Conservation (phyloP, 192 early-diverging fungal species). For the Nowakowskiella sp. region DNA sequence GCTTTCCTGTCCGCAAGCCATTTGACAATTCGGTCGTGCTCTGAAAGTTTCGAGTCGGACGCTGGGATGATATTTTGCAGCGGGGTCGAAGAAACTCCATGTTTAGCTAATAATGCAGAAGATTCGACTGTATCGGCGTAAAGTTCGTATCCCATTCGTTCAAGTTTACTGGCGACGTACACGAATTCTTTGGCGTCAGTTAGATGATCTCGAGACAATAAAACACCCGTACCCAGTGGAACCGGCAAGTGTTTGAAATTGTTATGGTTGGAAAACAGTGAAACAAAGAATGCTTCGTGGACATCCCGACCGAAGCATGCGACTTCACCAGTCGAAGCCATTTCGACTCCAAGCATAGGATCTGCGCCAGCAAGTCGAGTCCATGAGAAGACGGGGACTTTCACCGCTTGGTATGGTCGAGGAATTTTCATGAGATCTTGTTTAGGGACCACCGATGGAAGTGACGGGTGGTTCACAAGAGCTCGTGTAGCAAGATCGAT, state of each 20-base stretch:
- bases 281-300: slow-evolving; percentile 74
- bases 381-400: slow-evolving; percentile 95
- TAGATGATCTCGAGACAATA: slow-evolving; percentile 58
- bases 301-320: slow-evolving; percentile 92
- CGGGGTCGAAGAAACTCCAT: background rate
- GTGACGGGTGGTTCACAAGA: slow-evolving; percentile 52
- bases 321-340: slow-evolving; percentile 97
- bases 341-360: slow-evolving; percentile 94
- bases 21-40: slow-evolving; percentile 4
- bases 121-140: slow-evolving; percentile 59
- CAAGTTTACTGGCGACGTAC: slow-evolving; percentile 60
- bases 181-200: slow-evolving; percentile 61
- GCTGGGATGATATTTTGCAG: background rate
- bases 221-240: slow-evolving; percentile 48
- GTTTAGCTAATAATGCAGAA: slow-evolving; percentile 30
- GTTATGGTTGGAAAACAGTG: slow-evolving; percentile 77
- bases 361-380: slow-evolving; percentile 92
- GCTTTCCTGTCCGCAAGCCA: slow-evolving; percentile 25
- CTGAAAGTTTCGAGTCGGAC: background rate
- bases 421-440: slow-evolving; percentile 36
- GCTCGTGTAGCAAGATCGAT: slow-evolving; percentile 86
- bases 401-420: slow-evolving; percentile 76
- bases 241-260: slow-evolving; percentile 75
- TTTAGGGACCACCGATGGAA: slow-evolving; percentile 38
- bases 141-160: slow-evolving; percentile 57